A percentile compares a stretch with the other conserved stretches of the same genome.
These are phyloP conservation scores for Russula griseocarnosa DNA, from an alignment of 768 basidiomycete species.

Conservation along the genomic window DNA sequence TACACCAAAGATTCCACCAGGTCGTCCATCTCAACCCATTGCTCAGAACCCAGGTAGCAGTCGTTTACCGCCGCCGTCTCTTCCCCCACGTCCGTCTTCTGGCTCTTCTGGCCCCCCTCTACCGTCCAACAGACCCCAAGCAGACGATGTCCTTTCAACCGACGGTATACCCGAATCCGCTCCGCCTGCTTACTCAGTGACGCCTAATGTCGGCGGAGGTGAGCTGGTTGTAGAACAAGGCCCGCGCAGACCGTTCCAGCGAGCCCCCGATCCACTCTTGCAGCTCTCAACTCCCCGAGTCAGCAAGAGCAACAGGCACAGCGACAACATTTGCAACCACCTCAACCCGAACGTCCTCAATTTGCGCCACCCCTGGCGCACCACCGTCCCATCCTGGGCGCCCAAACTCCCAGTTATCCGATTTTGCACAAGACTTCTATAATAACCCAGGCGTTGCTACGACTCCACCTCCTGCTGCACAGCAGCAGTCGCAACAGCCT, in stretches of 20 bases:
- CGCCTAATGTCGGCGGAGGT: conserved; percentile 50
- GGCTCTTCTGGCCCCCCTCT: neutral
- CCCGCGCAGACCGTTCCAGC: conserved; percentile 60
- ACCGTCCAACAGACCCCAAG: neutral
- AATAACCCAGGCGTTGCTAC: conserved; percentile 44
- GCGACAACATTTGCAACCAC: neutral
- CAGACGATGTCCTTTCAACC: conserved; percentile 1
- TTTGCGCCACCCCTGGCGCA: conserved; percentile 28
- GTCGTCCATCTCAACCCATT: neutral
- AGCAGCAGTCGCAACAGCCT: conserved; percentile 11
- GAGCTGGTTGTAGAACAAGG: conserved; percentile 63
- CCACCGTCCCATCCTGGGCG: neutral
- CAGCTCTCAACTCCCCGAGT: neutral
- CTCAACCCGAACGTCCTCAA: conserved; percentile 12
- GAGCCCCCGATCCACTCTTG: conserved; percentile 31
- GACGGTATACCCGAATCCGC: conserved; percentile 45
- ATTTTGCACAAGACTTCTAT: conserved; percentile 64
- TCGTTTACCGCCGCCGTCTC: neutral
- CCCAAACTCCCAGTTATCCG: conserved; percentile 37
- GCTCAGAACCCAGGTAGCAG: neutral
- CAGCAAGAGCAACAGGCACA: neutral
- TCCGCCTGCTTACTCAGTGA: conserved; percentile 67
- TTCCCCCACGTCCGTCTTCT: conserved; percentile 10
- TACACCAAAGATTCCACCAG: conserved; percentile 1
- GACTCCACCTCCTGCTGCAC: neutral